A percentile compares a stretch with the other conserved stretches of the same genome.
Evolutionary conservation across 768 basidiomycete species (phyloP).

Genomic region (Mycena chlorophos): DNA sequence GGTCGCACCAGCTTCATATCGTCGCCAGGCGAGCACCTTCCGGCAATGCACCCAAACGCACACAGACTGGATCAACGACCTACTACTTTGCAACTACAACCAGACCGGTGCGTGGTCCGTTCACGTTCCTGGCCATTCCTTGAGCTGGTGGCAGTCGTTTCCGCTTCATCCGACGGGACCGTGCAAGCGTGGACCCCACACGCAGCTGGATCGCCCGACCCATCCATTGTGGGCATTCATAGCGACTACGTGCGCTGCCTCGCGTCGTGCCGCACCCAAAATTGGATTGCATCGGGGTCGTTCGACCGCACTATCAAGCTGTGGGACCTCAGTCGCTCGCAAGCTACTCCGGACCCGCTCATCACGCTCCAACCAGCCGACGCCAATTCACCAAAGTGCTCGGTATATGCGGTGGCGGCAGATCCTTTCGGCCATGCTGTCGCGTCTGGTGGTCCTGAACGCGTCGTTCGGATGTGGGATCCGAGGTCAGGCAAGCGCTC

Average conservation of each 20-base stretch:
- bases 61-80: constrained; percentile 96
- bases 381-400: constrained; percentile 63
- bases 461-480: constrained; percentile 91
- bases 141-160: constrained; percentile 59
- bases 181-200: constrained; percentile 94
- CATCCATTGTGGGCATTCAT: constrained; percentile 71
- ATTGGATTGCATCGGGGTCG: constrained; percentile 91
- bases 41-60: constrained; percentile 88
- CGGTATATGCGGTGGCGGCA: constrained; percentile 74
- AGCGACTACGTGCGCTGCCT: constrained; percentile 86
- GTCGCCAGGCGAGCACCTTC: constrained; percentile 57
- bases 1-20: constrained; percentile 14
- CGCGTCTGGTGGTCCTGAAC: constrained; percentile 89
- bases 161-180: constrained; percentile 94
- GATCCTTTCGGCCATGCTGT: constrained; percentile 80
- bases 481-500: constrained; percentile 80
- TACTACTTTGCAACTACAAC: constrained; percentile 87
- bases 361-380: constrained; percentile 70
- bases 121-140: background rate
- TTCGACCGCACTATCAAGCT: constrained; percentile 93
- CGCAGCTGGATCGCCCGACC: constrained; percentile 54
- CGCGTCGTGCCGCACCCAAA: constrained; percentile 70
- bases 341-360: constrained; percentile 38
- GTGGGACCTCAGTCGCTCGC: constrained; percentile 74
- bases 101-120: constrained; percentile 64